Evolutionary conservation across 106 monocot genomes (phyloP).

Genomic region (Alisma plantagoaquatica): DNA sequence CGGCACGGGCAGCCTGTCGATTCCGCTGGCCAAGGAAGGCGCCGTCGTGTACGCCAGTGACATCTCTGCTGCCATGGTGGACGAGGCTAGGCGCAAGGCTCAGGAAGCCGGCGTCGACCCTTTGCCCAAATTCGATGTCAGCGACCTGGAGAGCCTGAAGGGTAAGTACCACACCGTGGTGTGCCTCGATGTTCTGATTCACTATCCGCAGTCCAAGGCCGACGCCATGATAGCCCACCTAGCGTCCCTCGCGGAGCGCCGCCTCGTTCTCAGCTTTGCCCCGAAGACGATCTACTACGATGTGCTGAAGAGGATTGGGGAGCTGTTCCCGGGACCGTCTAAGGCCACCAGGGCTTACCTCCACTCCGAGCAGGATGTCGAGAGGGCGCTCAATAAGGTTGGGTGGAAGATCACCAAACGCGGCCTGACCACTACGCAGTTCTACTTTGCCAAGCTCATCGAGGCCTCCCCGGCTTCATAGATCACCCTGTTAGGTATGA

Average conservation of each 20-base stretch:
- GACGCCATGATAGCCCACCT: constrained; percentile 86
- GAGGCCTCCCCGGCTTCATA: constrained; percentile 58
- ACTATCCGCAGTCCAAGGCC: constrained; percentile 81
- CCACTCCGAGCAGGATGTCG: constrained; percentile 80
- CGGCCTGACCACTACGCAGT: constrained; percentile 68
- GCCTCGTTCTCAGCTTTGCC: constrained; percentile 75
- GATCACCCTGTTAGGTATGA: too few relatives aligned
- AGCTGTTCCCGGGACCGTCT: constrained; percentile 86
- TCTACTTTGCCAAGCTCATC: constrained; percentile 82
- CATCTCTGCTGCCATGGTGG: constrained; percentile 90
- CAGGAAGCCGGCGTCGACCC: too few relatives aligned
- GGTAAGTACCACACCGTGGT: constrained; percentile 80
- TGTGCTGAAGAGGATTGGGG: constrained; percentile 76
- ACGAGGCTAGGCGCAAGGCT: constrained; percentile 57
- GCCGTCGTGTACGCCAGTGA: constrained; percentile 70
- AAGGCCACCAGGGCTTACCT: constrained; percentile 98
- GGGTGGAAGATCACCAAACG: constrained; percentile 65
- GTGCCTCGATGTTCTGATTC: constrained; percentile 90
- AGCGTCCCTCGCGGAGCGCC: constrained; percentile 74
- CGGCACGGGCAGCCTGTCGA: constrained; percentile 82
- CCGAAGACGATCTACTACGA: constrained; percentile 74
- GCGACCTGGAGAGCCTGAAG: constrained; percentile 65
- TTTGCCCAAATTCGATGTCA: constrained; percentile 64
- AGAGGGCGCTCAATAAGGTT: constrained; percentile 58
- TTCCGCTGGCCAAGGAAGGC: constrained; percentile 78